phyloP scores from a whole-genome alignment of 176 grass and related monocot species.

The Melocanna baccifera region DNA sequence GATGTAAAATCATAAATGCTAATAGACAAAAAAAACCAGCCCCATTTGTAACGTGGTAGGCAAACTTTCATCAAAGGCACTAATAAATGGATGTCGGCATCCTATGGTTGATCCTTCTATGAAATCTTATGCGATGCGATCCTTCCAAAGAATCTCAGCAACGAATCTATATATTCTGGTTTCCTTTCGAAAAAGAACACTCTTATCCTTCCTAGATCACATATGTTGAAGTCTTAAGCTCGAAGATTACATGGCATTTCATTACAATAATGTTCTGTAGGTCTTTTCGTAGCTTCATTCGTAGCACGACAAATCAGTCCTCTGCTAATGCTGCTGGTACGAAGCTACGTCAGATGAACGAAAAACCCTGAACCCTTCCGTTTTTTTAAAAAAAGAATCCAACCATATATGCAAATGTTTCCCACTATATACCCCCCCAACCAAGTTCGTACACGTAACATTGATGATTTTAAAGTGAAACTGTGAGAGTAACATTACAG shows the following conservation, averaged over 20 bases:
- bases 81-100: background rate
- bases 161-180: background rate
- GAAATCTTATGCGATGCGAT: background rate
- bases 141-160: background rate
- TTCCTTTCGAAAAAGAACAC: background rate
- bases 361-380: slow-evolving; percentile 15
- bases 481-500: background rate
- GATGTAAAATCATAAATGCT: background rate
- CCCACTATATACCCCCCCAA: background rate
- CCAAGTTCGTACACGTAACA: background rate
- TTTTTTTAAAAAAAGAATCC: background rate
- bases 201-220: background rate
- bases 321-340: background rate
- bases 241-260: background rate
- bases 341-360: background rate
- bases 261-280: background rate
- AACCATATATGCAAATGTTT: background rate
- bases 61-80: background rate
- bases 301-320: background rate
- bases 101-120: background rate
- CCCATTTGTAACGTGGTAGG: background rate
- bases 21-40: background rate
- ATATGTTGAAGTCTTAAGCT: slow-evolving; percentile 10
- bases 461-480: background rate
- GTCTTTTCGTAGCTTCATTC: background rate